Percentiles rank a stretch among this genome's conserved stretches.
phyloP scores from a whole-genome alignment of 208 protist species.

The Trypanosoma congolense region DNA sequence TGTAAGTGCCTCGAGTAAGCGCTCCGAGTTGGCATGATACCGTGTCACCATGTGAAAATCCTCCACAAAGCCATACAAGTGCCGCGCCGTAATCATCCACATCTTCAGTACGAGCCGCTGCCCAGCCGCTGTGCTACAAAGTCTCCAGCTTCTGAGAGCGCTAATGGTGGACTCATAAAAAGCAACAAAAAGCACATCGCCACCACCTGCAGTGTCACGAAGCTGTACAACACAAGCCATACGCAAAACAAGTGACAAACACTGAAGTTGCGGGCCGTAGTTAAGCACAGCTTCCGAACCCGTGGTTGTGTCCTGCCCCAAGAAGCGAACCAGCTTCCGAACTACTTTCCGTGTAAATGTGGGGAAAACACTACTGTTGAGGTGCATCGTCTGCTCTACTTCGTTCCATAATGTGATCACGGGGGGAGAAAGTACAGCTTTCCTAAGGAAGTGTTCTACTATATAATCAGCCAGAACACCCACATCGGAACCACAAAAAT shows the following conservation, averaged over 20 bases:
- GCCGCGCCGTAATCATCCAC: conserved; percentile 32
- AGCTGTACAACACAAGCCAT: conserved; percentile 19
- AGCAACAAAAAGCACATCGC: conserved; percentile 12
- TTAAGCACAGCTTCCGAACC: neutral
- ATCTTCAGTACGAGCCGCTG: conserved; percentile 22
- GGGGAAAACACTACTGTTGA: conserved; percentile 16
- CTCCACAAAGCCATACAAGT: conserved; percentile 46
- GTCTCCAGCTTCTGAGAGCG: conserved; percentile 22
- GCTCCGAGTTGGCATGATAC: conserved; percentile 24
- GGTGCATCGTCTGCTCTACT: conserved; percentile 17
- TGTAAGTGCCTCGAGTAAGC: conserved; percentile 14
- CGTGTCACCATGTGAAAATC: conserved; percentile 21
- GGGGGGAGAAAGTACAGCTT: conserved; percentile 5
- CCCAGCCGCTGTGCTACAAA: conserved; percentile 5
- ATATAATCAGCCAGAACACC: conserved; percentile 17
- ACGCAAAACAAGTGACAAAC: conserved; percentile 20
- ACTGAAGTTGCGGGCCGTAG: conserved; percentile 13
- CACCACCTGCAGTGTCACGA: conserved; percentile 5
- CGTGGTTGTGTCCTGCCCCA: conserved; percentile 14
- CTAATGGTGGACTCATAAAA: conserved; percentile 32
- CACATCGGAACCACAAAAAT: conserved; percentile 16
- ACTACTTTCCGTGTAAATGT: conserved; percentile 14
- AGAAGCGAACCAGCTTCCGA: conserved; percentile 9
- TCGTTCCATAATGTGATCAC: conserved; percentile 28
- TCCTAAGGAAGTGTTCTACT: conserved; percentile 24